Evolutionary conservation across 2,329 filamentous ascomycete genomes (phyloP).

Genomic region (Bipolaris cookei): DNA sequence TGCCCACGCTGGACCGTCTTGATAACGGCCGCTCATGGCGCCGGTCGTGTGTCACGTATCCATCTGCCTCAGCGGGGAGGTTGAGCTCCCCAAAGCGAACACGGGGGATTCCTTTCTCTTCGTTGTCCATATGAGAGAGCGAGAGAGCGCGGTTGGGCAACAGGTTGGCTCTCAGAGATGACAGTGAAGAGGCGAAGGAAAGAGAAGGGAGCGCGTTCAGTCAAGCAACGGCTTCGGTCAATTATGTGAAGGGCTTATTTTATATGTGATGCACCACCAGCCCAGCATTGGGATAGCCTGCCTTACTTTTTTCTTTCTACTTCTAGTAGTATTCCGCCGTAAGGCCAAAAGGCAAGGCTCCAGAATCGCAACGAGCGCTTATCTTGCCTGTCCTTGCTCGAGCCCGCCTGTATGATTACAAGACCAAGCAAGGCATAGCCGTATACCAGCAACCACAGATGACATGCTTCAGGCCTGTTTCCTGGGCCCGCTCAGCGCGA

Average conservation of each 20-base stretch:
- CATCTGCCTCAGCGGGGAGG: slow-evolving; percentile 45
- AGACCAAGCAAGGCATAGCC: slow-evolving; percentile 2
- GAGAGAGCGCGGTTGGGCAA: neutral
- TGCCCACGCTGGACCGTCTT: slow-evolving; percentile 46
- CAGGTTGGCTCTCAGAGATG: slow-evolving; percentile 8
- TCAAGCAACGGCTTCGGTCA: neutral
- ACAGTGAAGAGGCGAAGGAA: slow-evolving; percentile 7
- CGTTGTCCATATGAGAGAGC: slow-evolving; percentile 34
- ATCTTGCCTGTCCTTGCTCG: neutral
- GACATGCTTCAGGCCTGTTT: neutral
- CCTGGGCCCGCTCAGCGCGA: slow-evolving; percentile 17
- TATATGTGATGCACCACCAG: neutral
- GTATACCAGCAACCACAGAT: neutral
- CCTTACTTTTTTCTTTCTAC: too few relatives aligned
- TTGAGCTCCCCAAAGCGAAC: slow-evolving; percentile 28
- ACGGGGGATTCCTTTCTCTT: slow-evolving; percentile 29
- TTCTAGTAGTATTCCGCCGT: too few relatives aligned
- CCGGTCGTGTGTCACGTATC: slow-evolving; percentile 32
- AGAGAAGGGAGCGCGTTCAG: slow-evolving; percentile 9
- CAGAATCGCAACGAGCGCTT: neutral
- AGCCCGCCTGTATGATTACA: neutral
- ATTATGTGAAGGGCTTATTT: neutral
- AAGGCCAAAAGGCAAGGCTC: neutral
- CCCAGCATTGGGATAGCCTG: too few relatives aligned
- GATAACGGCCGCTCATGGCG: slow-evolving; percentile 37